Conservation (phyloP, 768 basidiomycete species). For the Lanmaoa rubissima region DNA sequence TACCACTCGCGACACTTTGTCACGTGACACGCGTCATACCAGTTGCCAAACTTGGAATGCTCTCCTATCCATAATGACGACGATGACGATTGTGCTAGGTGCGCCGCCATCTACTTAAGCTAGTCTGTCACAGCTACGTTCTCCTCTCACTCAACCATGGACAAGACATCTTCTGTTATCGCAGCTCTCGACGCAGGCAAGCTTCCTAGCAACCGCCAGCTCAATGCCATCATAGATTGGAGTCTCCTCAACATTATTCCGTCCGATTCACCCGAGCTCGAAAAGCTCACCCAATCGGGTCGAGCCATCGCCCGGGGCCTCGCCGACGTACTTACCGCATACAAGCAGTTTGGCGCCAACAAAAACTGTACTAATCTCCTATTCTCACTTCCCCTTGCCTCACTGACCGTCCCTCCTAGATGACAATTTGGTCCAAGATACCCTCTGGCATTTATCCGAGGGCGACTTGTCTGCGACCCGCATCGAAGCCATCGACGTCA, state of each 20-base stretch:
- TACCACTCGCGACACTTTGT: neutral
- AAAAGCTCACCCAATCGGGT: conserved; percentile 56
- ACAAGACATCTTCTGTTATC: conserved; percentile 57
- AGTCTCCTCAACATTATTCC: conserved; percentile 47
- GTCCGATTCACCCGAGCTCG: conserved; percentile 37
- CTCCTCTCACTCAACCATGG: conserved; percentile 42
- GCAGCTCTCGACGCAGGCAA: conserved; percentile 74
- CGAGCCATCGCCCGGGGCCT: conserved; percentile 48
- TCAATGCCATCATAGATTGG: conserved; percentile 53
- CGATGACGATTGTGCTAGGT: neutral
- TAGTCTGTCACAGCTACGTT: neutral
- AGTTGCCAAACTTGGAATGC: neutral
- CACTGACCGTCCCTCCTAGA: conserved; percentile 35
- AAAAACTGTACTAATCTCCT: conserved; percentile 52
- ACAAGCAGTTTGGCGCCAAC: conserved; percentile 49
- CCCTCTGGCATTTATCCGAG: conserved; percentile 61
- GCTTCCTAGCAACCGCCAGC: conserved; percentile 60
- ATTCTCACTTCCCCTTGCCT: neutral
- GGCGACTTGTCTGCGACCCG: conserved; percentile 46
- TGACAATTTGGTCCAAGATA: conserved; percentile 63
- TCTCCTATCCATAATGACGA: conserved; percentile 22
- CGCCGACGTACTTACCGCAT: conserved; percentile 52
- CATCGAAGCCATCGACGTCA: conserved; percentile 37
- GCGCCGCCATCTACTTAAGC: neutral
- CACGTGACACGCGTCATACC: conserved; percentile 20